These are phyloP conservation scores for Neurospora sp. DNA, from an alignment of 495 filamentous ascomycete species.

Conservation along the genomic window DNA sequence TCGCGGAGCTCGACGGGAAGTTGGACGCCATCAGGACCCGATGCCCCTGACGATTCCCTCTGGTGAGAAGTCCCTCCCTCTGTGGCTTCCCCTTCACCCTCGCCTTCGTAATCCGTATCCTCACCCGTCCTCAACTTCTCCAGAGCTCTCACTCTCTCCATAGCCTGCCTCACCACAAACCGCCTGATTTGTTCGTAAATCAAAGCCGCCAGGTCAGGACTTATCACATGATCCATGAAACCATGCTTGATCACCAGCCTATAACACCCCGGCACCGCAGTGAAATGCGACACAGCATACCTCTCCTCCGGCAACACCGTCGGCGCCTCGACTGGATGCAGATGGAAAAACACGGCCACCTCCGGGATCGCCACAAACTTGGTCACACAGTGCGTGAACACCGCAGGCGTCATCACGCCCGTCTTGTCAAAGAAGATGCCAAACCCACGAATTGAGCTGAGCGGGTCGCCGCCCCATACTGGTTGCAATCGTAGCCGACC, in stretches of 20 bases:
- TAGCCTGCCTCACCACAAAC: slow-evolving; percentile 34
- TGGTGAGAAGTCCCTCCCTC: background rate
- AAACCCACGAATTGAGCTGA: slow-evolving; percentile 41
- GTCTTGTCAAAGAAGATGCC: slow-evolving; percentile 61
- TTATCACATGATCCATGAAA: slow-evolving; percentile 59
- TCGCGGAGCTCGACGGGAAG: slow-evolving; percentile 23
- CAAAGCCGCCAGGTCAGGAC: slow-evolving; percentile 46
- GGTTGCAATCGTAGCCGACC: slow-evolving; percentile 22
- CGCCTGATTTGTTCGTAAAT: slow-evolving; percentile 50
- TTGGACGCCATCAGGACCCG: background rate
- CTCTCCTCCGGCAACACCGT: slow-evolving; percentile 34
- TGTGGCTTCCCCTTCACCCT: background rate
- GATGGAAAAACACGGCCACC: slow-evolving; percentile 52
- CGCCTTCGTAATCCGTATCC: slow-evolving; percentile 2
- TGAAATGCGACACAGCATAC: slow-evolving; percentile 28
- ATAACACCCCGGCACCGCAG: slow-evolving; percentile 47
- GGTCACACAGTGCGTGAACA: slow-evolving; percentile 54
- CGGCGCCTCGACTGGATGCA: slow-evolving; percentile 45
- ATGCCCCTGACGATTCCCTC: background rate
- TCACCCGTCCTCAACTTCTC: slow-evolving; percentile 4
- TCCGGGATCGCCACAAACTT: slow-evolving; percentile 51
- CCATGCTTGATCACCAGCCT: slow-evolving; percentile 58
- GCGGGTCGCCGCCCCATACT: slow-evolving; percentile 33
- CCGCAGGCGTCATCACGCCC: slow-evolving; percentile 42
- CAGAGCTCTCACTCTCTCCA: slow-evolving; percentile 3